Base-by-base conservation (phyloP, 2,329 filamentous ascomycete species). In the Macrophomina phaseolina region DNA sequence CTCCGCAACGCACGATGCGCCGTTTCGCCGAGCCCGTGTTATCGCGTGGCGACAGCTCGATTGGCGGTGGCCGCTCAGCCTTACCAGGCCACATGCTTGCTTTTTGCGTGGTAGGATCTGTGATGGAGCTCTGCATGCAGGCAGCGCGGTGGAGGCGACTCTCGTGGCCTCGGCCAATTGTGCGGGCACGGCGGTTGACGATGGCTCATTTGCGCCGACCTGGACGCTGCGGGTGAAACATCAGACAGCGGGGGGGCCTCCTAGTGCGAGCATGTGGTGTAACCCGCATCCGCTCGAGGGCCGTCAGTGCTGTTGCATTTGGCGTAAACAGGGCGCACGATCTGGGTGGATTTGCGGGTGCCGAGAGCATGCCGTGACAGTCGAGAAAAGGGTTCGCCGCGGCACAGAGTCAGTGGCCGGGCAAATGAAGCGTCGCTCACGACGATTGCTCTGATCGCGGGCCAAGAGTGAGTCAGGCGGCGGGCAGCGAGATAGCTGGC, bases 81-180 rank as follows among this genome's bases (percentile, higher is more conserved):
- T 49, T 62, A 62, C 58, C 58, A 62, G 58, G 42, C 58, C 14
- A 45, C 58, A 49, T 49, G 58, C 42, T 48, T 62, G 58, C 45
- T 38, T 48, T 46, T 62, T 45, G 49, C 32, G 58, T 45, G 58
- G 45, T 30, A 7, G 5, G 9, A 38, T 49, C 42, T 62, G 58
- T 49, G 58, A 62, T 30, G 58, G 58, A 12, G 45, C 45, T 40
- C 23, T 23, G 23, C 23, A 23, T 23, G 58, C 58, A 62, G 34
- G 16, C 30, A 23, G 58, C 58, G 38, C 16, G 28, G 36, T 12
- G 51, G 9, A 18, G 51, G 30, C 30, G 18, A 34, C 16, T 45
- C 42, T 38, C 49, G 14, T 6, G 5, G 46, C 46, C 5, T n/a
- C 46, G 46, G 49, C 18, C 28, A 52, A 1, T 32, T 28, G 32